Base-by-base conservation (phyloP, 352 stramenopile species). In the Pythium graminicola region DNA sequence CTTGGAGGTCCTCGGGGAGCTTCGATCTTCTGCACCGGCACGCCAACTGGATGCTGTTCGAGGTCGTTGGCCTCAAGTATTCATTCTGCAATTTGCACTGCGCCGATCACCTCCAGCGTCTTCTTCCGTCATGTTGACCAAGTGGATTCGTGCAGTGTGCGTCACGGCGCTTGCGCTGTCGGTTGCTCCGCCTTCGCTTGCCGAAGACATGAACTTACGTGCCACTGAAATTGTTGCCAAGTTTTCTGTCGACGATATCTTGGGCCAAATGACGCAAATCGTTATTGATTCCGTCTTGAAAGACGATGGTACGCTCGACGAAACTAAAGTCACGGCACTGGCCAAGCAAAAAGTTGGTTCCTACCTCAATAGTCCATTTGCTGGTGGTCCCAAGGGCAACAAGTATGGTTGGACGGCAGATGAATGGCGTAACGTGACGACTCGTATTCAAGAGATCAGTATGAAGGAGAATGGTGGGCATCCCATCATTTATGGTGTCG, bases 261-360 rank as follows among this genome's bases (percentile, higher is more conserved):
- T 93, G 28, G 80, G 77, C 3, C 84, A 95, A 62, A 90, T 95
- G 81, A 78, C 75, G 20, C 84, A 95, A 63, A 76, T 95, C 58
- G 85, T 90, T 54, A 80, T 95, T 40, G 68, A 67, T 29, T 44
- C 68, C 23, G 54, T 94, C 26, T 49, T 91, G 19, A 66, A 64
- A 20, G 48, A 57, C 26, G 64, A 87, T 42, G 33, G 59, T 19
- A 65, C 62, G 41, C 60, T 80, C 11, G 65, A 83, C 42, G 59
- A 81, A 41, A 56, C 45, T 50, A 65, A 83, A 32, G 62, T 85
- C 31, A 27, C 59, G 22, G 68, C 58, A n/a, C 77, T 90, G 44
- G 77, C 76, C 31, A 67, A 80, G 65, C 64, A 76, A 6, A 67
- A 70, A 13, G 65, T 89, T 35, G 83, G 79, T n/a, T 87, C 73